These are phyloP conservation scores for Larix sibirica DNA, from an alignment of 83 land plant genomes.

Conservation along the genomic window DNA sequence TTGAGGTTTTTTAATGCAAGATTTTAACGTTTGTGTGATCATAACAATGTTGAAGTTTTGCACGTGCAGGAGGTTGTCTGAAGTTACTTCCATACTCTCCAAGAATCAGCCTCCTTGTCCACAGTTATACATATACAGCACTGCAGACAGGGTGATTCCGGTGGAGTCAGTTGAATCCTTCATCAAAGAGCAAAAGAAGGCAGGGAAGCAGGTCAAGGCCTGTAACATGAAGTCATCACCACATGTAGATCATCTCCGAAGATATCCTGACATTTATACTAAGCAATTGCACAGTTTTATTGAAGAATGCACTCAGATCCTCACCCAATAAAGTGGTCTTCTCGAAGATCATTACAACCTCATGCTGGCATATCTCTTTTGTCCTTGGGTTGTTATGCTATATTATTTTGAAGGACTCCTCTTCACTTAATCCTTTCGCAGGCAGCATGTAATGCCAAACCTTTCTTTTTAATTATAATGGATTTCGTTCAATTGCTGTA, in stretches of 20 bases:
- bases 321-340: too few relatives aligned
- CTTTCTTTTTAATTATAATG: too few relatives aligned
- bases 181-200: slow-evolving; percentile 72
- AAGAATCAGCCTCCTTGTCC: slow-evolving; percentile 86
- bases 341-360: too few relatives aligned
- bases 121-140: slow-evolving; percentile 92
- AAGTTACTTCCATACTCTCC: slow-evolving; percentile 66
- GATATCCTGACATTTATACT: slow-evolving; percentile 70
- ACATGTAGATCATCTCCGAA: slow-evolving; percentile 97
- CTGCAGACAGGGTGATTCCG: slow-evolving; percentile 91
- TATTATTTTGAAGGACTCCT: too few relatives aligned
- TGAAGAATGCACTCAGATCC: slow-evolving; percentile 45
- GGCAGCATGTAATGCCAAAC: too few relatives aligned
- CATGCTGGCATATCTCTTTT: too few relatives aligned
- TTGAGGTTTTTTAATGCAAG: neutral
- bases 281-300: slow-evolving; percentile 74
- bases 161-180: slow-evolving; percentile 88
- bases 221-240: slow-evolving; percentile 86
- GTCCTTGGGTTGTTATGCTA: too few relatives aligned
- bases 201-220: slow-evolving; percentile 82
- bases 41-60: neutral
- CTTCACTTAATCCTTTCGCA: too few relatives aligned
- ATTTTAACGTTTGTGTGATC: neutral
- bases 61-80: slow-evolving; percentile 79
- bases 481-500: too few relatives aligned